Evolutionary conservation across 106 monocot species (phyloP).

Genomic region (Apostasia shenzhenica): DNA sequence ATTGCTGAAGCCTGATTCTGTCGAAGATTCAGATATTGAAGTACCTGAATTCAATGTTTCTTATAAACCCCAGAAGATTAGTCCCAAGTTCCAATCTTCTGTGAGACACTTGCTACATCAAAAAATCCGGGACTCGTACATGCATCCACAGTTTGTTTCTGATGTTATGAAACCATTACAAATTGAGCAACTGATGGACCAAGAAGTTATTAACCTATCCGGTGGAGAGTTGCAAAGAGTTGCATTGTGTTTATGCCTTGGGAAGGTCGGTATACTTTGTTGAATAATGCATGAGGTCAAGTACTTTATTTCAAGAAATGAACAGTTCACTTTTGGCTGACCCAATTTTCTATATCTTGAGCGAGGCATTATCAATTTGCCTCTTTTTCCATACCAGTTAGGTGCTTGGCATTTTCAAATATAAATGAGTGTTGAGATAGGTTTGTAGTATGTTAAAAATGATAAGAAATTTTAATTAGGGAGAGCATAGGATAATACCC

Average conservation of each 20-base stretch:
- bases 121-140: conserved; percentile 86
- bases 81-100: conserved; percentile 65
- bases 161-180: conserved; percentile 99
- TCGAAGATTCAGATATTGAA: conserved; percentile 70
- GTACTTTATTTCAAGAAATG: too few relatives aligned
- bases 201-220: conserved; percentile 91
- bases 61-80: conserved; percentile 96
- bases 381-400: too few relatives aligned
- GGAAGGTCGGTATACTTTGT: conserved; percentile 60
- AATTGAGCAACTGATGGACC: conserved; percentile 97
- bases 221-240: conserved; percentile 98
- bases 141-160: conserved; percentile 84
- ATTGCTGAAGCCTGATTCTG: conserved; percentile 73
- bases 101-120: conserved; percentile 76
- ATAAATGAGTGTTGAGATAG: too few relatives aligned
- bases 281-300: neutral
- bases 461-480: too few relatives aligned
- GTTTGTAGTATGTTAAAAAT: too few relatives aligned
- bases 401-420: too few relatives aligned
- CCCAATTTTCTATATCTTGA: too few relatives aligned
- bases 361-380: too few relatives aligned
- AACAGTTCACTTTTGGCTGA: too few relatives aligned
- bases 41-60: conserved; percentile 98
- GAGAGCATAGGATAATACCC: too few relatives aligned
- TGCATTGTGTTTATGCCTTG: conserved; percentile 84